Evolutionary conservation across 164 flowering plant genomes (phyloP).

Genomic region (Cinnamomum micranthum): DNA sequence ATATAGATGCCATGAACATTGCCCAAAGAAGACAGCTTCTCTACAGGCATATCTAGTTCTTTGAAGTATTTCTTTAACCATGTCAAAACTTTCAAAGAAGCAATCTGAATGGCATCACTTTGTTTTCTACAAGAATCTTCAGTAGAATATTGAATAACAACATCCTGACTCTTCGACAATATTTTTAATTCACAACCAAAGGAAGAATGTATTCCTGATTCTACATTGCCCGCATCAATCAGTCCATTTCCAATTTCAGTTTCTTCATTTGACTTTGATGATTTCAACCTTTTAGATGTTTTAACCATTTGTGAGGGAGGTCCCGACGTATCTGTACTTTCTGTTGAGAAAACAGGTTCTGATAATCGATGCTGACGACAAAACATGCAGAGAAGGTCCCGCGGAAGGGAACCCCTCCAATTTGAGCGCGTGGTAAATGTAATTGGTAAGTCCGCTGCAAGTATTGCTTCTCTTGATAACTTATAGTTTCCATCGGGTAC

Average conservation of each 20-base stretch:
- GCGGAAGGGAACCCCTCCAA: conserved; percentile 88
- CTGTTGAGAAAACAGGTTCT: conserved; percentile 62
- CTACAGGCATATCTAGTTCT: conserved; percentile 35
- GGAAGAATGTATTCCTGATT: conserved; percentile 22
- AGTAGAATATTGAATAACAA: conserved; percentile 53
- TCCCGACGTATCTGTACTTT: conserved; percentile 21
- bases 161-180: conserved; percentile 43
- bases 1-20: conserved; percentile 30
- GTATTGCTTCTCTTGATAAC: conserved; percentile 76
- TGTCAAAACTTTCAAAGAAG: conserved; percentile 61
- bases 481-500: conserved; percentile 74
- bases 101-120: conserved; percentile 62
- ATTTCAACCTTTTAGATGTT: conserved; percentile 34
- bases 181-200: conserved; percentile 66
- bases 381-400: conserved; percentile 70
- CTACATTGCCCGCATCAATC: conserved; percentile 17
- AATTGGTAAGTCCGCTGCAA: conserved; percentile 71
- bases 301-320: conserved; percentile 23
- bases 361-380: conserved; percentile 81
- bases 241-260: conserved; percentile 15
- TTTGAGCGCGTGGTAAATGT: conserved; percentile 65
- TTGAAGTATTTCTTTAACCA: conserved; percentile 59
- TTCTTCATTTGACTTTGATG: conserved; percentile 20
- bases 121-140: conserved; percentile 54
- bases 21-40: conserved; percentile 32